Evolutionary conservation across 306 rosid species (phyloP), one percentile per base, ranked within the genome.

Genomic region (Pyrus betulifolia): DNA sequence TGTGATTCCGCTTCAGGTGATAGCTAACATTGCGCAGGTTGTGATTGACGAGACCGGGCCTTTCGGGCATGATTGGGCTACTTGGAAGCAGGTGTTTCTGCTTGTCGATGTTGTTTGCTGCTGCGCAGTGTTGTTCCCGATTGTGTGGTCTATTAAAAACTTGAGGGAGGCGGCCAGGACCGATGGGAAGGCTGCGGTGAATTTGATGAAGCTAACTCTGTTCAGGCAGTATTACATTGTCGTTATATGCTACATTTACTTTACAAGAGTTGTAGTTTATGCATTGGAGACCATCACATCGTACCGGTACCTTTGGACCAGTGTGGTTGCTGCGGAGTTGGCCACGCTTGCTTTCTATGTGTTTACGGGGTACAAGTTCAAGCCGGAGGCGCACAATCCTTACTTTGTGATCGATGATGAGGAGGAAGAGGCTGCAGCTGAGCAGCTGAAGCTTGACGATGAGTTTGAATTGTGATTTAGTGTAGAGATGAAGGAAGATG

Each of bases 91-190:
- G 91, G 78, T 94, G 6, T 91, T 94, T 60, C 71, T 94, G 77
- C 96, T 94, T 17, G 98, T 93, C 5, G 98, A 94, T 70, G 98
- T 94, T 6, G 82, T 94, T 7, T 94, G 98, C 57, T 94, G 98
- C 78, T 94, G 98, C 31, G 98, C 98, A 0, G 97, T 94, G 38
- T 75, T 94, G 74, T 94, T 94, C 79, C 98, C 98, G 4, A 94
- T 94, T 58, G 97, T 94, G 8, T 94, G 98, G 98, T 94, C 98
- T 4, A 94, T 94, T 69, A 94, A 94, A 89, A 94, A 94, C 81
- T 87, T 94, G 35, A 93, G 98, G 0, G 98, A 94, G 79, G 98
- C 98, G 0, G 98, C 98, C 0, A 82, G 97, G 80, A 90, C 98
- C 0, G 97, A 94, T 33, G 98, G 98, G 40, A 94, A 94, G 77